Conservation (phyloP, 2,329 filamentous ascomycete species). For the Calcarisporium arbuscula region DNA sequence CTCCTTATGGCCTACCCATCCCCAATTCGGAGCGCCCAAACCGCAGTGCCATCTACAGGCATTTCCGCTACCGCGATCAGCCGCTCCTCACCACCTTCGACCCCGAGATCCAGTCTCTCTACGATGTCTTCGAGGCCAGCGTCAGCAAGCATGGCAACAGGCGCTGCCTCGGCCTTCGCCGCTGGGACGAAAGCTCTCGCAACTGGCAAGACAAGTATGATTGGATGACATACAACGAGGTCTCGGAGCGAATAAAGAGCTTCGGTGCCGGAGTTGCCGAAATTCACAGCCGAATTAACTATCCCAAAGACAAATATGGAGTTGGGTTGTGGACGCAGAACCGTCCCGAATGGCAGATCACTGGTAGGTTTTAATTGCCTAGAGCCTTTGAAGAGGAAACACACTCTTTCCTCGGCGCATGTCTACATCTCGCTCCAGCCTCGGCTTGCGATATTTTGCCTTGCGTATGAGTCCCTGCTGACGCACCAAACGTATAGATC, state of each 20-base stretch:
- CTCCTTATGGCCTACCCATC: slow-evolving; percentile 71
- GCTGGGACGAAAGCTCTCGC: slow-evolving; percentile 70
- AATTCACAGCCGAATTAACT: slow-evolving; percentile 66
- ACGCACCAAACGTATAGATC: slow-evolving; percentile 59
- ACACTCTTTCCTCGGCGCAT: neutral
- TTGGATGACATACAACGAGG: slow-evolving; percentile 77
- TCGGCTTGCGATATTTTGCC: neutral
- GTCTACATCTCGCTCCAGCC: neutral
- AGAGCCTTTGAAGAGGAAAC: slow-evolving; percentile 1
- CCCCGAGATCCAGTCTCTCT: slow-evolving; percentile 62
- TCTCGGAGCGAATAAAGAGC: slow-evolving; percentile 73
- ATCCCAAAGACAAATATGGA: slow-evolving; percentile 58
- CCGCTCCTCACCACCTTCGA: slow-evolving; percentile 66
- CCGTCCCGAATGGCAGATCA: slow-evolving; percentile 80
- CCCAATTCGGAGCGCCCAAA: slow-evolving; percentile 68
- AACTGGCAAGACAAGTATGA: slow-evolving; percentile 67
- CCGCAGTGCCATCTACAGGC: slow-evolving; percentile 72
- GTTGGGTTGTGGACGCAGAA: slow-evolving; percentile 85
- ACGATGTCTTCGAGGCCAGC: slow-evolving; percentile 73
- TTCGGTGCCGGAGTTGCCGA: slow-evolving; percentile 81
- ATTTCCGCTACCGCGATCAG: slow-evolving; percentile 70
- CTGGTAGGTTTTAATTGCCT: slow-evolving; percentile 40
- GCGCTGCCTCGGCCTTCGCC: slow-evolving; percentile 72
- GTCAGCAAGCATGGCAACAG: slow-evolving; percentile 57
- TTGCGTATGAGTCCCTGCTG: neutral